Evolutionary conservation across 768 basidiomycete species (phyloP), one percentile per base, ranked within the genome.

Genomic region (Crassisporium funariophilum): DNA sequence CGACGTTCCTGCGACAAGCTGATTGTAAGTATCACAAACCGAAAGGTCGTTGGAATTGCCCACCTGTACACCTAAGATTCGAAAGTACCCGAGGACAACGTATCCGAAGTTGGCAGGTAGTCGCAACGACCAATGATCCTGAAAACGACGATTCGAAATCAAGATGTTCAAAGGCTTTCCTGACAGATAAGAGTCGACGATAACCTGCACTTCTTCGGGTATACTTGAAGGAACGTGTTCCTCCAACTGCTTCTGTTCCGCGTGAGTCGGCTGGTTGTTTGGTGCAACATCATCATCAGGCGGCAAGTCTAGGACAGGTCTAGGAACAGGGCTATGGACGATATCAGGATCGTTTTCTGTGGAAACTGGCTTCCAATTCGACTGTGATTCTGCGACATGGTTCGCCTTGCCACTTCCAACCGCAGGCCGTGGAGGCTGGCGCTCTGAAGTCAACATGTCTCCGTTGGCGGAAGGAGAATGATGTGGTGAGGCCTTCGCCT

Each of bases 11-110:
- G 47, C 15, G 20, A 40, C 21, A 36, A 36, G 19, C 2, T 11
- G 29, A 31, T 10, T 31, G 15, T 44, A 19, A 36, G 9, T 11
- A 36, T 44, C 15, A 15, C 3, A 25, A n/a, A 9, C 11, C 29
- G 7, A 16, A 44, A 34, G 5, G 7, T 2, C 15, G 21, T 34
- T 17, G 12, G 31, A 46, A 47, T 20, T 20, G 54, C 63, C 49
- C 37, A 73, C 80, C 57, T 63, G 62, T 5, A 78, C 54, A 10
- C 63, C 59, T 12, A 71, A 60, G 44, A 82, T 54, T 23, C 64
- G 66, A 52, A 78, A 81, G 33, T 71, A 71, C 0, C 81, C 81
- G 58, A 82, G 59, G 53, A 73, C 74, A 31, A 57, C 59, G 52
- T 68, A 77, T 11, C 59, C 67, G 46, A 66, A 71, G 44, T 77